Evolutionary conservation across 306 rosid genomes (phyloP), one percentile per base, ranked within the genome.

Genomic region (Echinosophora koreensis): DNA sequence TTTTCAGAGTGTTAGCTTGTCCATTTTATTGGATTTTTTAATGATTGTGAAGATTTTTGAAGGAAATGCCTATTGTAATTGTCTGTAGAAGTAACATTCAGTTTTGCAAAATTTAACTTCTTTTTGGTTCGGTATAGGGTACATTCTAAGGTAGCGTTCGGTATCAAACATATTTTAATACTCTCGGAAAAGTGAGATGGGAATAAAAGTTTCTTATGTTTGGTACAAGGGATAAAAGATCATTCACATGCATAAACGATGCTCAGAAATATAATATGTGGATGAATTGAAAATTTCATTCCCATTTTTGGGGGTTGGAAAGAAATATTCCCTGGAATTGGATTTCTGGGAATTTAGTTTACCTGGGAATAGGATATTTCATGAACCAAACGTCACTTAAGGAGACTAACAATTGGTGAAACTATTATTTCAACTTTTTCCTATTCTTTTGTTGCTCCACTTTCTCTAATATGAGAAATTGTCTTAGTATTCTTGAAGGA

Each of bases 31-130:
- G 5, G 2, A 13, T 14, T 54, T 35, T 67, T 69, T 3, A 28
- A 42, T 66, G 55, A 27, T 56, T 42, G 18, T 22, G 59, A 56
- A n/a, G n/a, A 41, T 55, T 44, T 77, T n/a, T 5, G 67, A 42
- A 32, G 32, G 38, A 66, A 61, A 61, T 0, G 51, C 51, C 18
- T 66, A 42, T 52, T 54, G 11, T 27, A 49, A 39, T 44, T 77
- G 2, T 30, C 50, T 39, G 54, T 8, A 8, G 30, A 64, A 76
- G 13, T 64, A 8, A 44, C 44, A 27, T 65, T 15, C 56, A 39
- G 35, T 71, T 71, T 71, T 71, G 27, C 7, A 39, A 71, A 62
- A 32, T 66, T 74, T 6, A 14, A 54, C n/a, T 15, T 16, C n/a
- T 15, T 16, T 17, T 38, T 35, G 37, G 22, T 30, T 32, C 35